phyloP scores from a whole-genome alignment of 768 basidiomycete genomes.

The Clavulina sp. region DNA sequence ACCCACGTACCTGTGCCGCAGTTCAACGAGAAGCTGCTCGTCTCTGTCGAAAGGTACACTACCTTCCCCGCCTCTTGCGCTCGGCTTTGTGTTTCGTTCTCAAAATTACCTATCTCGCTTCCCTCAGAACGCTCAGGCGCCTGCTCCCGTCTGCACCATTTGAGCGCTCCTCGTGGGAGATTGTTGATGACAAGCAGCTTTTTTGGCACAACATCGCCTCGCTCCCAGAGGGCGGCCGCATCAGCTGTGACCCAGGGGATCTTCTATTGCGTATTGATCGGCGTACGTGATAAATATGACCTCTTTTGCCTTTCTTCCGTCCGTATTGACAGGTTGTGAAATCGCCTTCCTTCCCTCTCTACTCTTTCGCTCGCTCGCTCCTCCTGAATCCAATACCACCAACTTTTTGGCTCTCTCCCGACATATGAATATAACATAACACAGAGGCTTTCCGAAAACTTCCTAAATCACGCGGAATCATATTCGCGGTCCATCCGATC shows the following conservation, averaged over 20 bases:
- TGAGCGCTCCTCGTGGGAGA: constrained; percentile 23
- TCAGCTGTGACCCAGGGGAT: background rate
- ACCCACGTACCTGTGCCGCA: constrained; percentile 19
- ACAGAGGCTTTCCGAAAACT: constrained; percentile 25
- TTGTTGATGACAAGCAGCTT: constrained; percentile 19
- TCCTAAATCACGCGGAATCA: constrained; percentile 18
- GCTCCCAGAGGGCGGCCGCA: constrained; percentile 1
- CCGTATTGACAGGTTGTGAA: too few species aligned
- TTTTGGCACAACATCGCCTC: constrained; percentile 15
- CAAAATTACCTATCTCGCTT: background rate
- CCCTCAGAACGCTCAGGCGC: constrained; percentile 20
- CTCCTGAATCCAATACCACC: background rate
- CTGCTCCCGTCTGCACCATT: constrained; percentile 21
- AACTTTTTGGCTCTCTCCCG: background rate
- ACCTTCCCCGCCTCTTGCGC: background rate
- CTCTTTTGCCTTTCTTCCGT: too few species aligned
- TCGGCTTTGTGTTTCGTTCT: too few species aligned
- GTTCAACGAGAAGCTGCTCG: constrained; percentile 22
- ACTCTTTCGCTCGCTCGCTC: background rate
- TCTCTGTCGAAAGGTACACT: constrained; percentile 21
- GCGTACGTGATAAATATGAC: too few species aligned
- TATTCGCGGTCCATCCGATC: constrained; percentile 22
- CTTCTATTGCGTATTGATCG: background rate
- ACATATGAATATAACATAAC: constrained; percentile 16
- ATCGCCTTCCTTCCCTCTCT: background rate